Conservation (phyloP, 1,139 yeast species). For the Trichomonascaceae sp. region DNA sequence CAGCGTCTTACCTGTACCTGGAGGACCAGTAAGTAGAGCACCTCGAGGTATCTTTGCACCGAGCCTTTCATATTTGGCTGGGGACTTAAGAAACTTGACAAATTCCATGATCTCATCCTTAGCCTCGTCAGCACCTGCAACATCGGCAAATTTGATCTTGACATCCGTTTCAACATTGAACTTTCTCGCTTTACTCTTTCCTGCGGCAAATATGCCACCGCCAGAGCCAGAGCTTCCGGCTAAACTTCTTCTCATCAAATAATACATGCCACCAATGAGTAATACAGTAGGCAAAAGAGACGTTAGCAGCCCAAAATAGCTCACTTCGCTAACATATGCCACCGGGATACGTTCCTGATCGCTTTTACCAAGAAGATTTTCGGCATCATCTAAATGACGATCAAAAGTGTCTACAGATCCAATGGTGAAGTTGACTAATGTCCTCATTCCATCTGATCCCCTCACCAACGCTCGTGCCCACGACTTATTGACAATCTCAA, state of each 20-base stretch:
- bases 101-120: conserved; percentile 97
- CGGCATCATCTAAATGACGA: conserved; percentile 68
- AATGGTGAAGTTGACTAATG: conserved; percentile 53
- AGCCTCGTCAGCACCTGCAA: conserved; percentile 96
- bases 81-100: conserved; percentile 85
- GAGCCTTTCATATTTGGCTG: conserved; percentile 79
- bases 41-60: conserved; percentile 99
- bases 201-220: conserved; percentile 46
- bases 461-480: conserved; percentile 50
- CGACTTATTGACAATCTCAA: conserved; percentile 69
- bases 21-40: conserved; percentile 94
- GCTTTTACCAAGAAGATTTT: conserved; percentile 63
- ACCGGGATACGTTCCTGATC: conserved; percentile 73
- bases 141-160: conserved; percentile 81
- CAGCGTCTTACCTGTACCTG: conserved; percentile 97
- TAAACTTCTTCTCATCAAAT: conserved; percentile 55
- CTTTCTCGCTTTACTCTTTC: conserved; percentile 76
- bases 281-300: conserved; percentile 78
- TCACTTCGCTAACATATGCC: conserved; percentile 56
- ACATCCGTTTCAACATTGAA: conserved; percentile 90
- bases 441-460: conserved; percentile 13
- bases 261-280: conserved; percentile 80
- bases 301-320: conserved; percentile 51
- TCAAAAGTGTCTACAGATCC: conserved; percentile 91
- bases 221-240: conserved; percentile 23